A percentile compares a stretch with the other conserved stretches of the same genome.
Evolutionary conservation across 73 alveolate species (phyloP).

Genomic region (Paramecium sonneborni): DNA sequence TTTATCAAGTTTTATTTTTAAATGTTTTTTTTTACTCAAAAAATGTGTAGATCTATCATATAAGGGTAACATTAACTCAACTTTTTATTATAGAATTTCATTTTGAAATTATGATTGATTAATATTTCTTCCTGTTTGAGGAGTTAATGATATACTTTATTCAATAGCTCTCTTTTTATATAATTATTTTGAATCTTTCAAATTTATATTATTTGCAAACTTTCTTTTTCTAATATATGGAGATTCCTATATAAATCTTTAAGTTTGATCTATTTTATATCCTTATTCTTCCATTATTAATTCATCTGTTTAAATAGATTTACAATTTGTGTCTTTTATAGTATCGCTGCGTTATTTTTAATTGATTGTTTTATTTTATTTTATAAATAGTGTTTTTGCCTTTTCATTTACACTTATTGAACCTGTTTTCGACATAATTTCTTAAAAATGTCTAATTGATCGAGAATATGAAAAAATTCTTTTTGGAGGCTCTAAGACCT

Average conservation of each 20-base stretch:
- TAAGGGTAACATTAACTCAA: not conserved
- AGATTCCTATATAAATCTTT: not conserved
- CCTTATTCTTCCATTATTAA: not conserved
- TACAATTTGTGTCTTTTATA: not conserved
- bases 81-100: not conserved
- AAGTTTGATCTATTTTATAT: not conserved
- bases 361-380: not conserved
- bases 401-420: not conserved
- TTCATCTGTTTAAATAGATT: not conserved
- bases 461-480: conserved; percentile 14
- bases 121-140: not conserved
- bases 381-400: not conserved
- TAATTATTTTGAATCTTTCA: not conserved
- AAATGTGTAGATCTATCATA: not conserved
- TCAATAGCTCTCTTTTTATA: not conserved
- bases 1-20: not conserved
- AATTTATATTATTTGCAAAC: not conserved
- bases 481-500: not conserved
- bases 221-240: not conserved
- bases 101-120: not conserved
- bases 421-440: conserved; percentile 3
- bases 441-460: not conserved
- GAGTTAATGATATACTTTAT: not conserved
- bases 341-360: not conserved
- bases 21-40: not conserved